Base-by-base conservation (phyloP, 208 protist species). In the Wallacemonas sp. region DNA sequence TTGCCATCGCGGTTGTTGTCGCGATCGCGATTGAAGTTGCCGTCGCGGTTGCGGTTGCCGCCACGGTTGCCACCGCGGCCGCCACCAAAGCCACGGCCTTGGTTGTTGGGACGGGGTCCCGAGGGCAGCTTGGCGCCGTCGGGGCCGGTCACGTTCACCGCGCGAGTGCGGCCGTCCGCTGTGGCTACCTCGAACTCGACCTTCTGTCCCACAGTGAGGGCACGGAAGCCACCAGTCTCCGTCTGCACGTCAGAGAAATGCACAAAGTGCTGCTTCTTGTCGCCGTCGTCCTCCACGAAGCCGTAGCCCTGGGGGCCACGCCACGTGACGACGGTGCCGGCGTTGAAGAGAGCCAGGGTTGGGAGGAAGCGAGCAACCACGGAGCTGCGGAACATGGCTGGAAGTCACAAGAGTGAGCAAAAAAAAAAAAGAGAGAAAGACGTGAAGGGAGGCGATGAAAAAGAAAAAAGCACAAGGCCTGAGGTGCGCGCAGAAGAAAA, bases 241-340 rank as follows among this genome's bases (percentile, higher is more conserved):
- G 84, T 92, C 80, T 94, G 87, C 19, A 95, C 76, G 22, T 86
- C 87, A 27, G 87, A 92, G 70, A 94, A 95, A 78, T 95, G 92
- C 42, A 97, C 92, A 73, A 97, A 97, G 79, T 94, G 86, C 71
- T 95, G 87, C 73, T 89, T 87, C 81, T 97, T 94, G 72, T 95
- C 85, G 15, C 75, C 76, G 54, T 90, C 79, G 61, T 97, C 92
- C 70, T 94, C 87, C 61, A 97, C 82, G 45, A 97, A 97, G 61
- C 92, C 92, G 63, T 92, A 97, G 52, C 92, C 92, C 53, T 88
- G 89, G 48, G 85, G 85, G 59, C 80, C 87, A 67, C 93, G 89
- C 89, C 92, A 97, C 15, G 85, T 89, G 32, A 94, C 82, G 37
- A 96, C 91, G 73, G 92, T 91, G 39, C 91, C 91, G 36, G 68